Base-by-base conservation (phyloP, 805 yeast genomes). In the Wickerhamomyces strasburgensis region DNA sequence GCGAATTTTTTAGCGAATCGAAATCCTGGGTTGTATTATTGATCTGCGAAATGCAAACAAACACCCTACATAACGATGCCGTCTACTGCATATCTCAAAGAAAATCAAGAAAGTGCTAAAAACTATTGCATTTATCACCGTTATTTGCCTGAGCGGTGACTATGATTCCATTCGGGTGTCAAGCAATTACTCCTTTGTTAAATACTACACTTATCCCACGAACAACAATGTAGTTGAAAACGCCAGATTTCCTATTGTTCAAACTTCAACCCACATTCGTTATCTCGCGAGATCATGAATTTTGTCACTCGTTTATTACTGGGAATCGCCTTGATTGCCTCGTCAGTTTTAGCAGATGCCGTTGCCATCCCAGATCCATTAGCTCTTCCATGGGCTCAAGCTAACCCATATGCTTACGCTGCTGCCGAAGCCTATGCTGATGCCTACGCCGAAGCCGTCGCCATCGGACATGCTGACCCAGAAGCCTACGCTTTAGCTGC, bases 401-500 rank as follows among this genome's bases (percentile, higher is more conserved):
- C 46, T 8, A 34, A 34, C 19, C 43, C 48, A n/a, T 33, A 44
- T 39, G 42, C 48, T 23, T 33, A 29, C 30, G 46, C 46, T 27
- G 38, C 38, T 33, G 49, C 43, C 13, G 42, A 35, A 19, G 40
- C 43, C 19, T 15, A 23, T 14, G 46, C 46, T 27, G 40, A 31
- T 29, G 40, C 46, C 18, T 40, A 39, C 14, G 46, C 46, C 29
- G 40, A 39, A 31, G 46, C 46, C 31, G 39, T 39, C 25, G 46
- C 46, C 16, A 11, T 42, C 11, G 48, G 43, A 27, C 44, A 42
- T 15, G 38, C 51, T 14, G 47, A 44, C 38, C 51, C 61, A 26
- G 44, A 46, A 24, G 57, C 58, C 15, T 37, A 47, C 24, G 59
- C 59, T 6, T 35, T 43, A 25, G 59, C 57, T 35, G 54, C 47